phyloP scores from a whole-genome alignment of 208 protist species.

The Phytomonas francai region DNA sequence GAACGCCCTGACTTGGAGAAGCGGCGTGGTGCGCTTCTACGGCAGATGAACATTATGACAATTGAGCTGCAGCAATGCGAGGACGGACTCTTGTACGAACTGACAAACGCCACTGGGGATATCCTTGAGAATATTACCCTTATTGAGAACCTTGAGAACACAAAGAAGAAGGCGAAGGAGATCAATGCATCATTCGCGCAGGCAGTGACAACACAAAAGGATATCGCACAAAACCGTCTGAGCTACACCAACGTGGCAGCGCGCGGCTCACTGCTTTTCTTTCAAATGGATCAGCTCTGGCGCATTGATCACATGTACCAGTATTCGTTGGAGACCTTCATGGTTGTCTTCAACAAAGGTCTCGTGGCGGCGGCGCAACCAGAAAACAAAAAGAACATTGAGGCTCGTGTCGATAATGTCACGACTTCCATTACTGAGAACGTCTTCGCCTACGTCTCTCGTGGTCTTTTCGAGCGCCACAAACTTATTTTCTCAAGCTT shows the following conservation, averaged over 20 bases:
- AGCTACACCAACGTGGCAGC: conserved; percentile 94
- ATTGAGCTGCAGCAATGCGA: conserved; percentile 97
- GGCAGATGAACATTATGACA: conserved; percentile 98
- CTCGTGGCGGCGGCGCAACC: conserved; percentile 84
- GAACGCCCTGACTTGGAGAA: conserved; percentile 97
- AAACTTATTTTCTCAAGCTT: conserved; percentile 97
- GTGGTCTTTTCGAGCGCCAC: conserved; percentile 98
- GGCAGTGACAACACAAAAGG: conserved; percentile 91
- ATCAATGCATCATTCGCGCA: conserved; percentile 93
- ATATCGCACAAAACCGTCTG: conserved; percentile 94
- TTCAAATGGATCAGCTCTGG: conserved; percentile 94
- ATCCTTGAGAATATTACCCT: conserved; percentile 95
- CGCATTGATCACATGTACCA: conserved; percentile 98
- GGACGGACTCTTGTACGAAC: conserved; percentile 94
- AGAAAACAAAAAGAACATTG: conserved; percentile 88
- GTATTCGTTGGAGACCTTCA: conserved; percentile 97
- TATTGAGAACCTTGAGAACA: conserved; percentile 95
- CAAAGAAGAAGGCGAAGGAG: conserved; percentile 95
- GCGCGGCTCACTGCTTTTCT: conserved; percentile 95
- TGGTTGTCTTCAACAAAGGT: conserved; percentile 97
- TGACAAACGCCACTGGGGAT: conserved; percentile 92
- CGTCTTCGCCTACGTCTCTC: conserved; percentile 94
- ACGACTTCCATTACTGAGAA: conserved; percentile 91
- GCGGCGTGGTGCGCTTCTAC: conserved; percentile 90
- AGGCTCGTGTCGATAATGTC: conserved; percentile 89